phyloP scores from a whole-genome alignment of 768 basidiomycete species.

The Suillus decipiens region DNA sequence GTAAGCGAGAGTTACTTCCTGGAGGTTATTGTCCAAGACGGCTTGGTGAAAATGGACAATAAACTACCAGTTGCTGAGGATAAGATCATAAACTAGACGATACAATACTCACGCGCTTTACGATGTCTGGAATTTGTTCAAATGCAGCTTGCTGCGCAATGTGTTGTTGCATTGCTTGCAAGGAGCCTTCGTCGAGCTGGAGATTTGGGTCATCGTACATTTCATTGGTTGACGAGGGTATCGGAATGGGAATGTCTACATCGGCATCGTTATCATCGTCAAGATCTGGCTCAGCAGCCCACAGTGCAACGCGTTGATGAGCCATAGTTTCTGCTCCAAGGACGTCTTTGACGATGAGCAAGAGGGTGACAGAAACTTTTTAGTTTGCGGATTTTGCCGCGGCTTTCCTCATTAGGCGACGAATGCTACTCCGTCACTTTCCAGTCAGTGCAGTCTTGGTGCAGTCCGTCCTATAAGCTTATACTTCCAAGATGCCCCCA shows the following conservation, averaged over 20 bases:
- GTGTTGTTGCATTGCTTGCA: slow-evolving; percentile 78
- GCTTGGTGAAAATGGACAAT: slow-evolving; percentile 95
- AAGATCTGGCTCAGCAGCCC: slow-evolving; percentile 79
- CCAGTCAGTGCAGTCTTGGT: background rate
- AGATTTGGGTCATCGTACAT: slow-evolving; percentile 43
- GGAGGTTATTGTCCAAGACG: slow-evolving; percentile 86
- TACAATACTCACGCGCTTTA: slow-evolving; percentile 69
- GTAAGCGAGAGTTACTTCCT: slow-evolving; percentile 90
- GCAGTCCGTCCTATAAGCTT: background rate
- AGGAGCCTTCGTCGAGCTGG: slow-evolving; percentile 69
- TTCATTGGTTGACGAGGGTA: slow-evolving; percentile 26
- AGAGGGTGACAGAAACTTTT: slow-evolving; percentile 1
- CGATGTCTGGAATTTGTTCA: slow-evolving; percentile 82
- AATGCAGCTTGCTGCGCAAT: slow-evolving; percentile 84
- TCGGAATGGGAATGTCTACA: slow-evolving; percentile 38
- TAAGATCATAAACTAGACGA: background rate
- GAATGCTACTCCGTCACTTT: background rate
- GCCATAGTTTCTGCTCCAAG: slow-evolving; percentile 39
- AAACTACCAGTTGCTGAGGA: slow-evolving; percentile 54
- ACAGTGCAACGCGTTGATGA: slow-evolving; percentile 68
- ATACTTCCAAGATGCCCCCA: slow-evolving; percentile 55
- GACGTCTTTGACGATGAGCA: slow-evolving; percentile 12
- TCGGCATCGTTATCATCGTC: slow-evolving; percentile 79
- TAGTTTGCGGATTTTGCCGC: slow-evolving; percentile 8
- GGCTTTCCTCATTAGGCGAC: slow-evolving; percentile 7